Evolutionary conservation across 441 rosid genomes (phyloP), one percentile per base, ranked within the genome.

Genomic region (Croton laevigatus): DNA sequence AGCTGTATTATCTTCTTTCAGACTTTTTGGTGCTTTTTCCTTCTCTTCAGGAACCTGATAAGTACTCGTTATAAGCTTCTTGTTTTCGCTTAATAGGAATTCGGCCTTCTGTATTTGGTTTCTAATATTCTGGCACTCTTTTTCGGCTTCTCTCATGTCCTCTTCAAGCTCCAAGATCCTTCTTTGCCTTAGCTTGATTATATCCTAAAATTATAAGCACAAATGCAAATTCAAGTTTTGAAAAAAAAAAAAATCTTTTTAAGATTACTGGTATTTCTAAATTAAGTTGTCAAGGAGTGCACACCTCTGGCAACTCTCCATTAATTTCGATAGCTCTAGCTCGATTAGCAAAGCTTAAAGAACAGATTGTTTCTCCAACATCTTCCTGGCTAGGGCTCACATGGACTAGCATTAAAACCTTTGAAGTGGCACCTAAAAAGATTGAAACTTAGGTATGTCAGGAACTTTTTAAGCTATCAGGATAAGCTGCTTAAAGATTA

Each of bases 321-420:
- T 72, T 74, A 61, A 85, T 83, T 69, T 93, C 97, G 7, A 87
- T 76, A 8, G 89, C 87, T 79, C 97, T 88, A 11, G 94, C 96
- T 75, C 97, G 88, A 81, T 79, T 89, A 17, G 98, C 90, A 54
- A 91, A 93, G 80, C 82, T 85, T 78, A 91, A 67, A 59, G 98
- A 91, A 77, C 97, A 89, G 45, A 87, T 76, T 11, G 98, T 91
- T 83, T 93, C 96, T 22, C 79, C 89, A 8, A 85, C 78, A 67
- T 93, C 96, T 74, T 83, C 93, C 72, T 87, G 89, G 51, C 87
- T 78, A 13, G 90, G 91, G 74, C 97, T 91, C 66, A 89, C 78
- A 72, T 93, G 97, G 59, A 88, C 91, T 57, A 91, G 88, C 96
- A 93, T 91, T 82, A 93, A 49, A 69, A 91, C 94, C 84, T 93